phyloP scores from a whole-genome alignment of 768 basidiomycete species.

The Pholiota microspora region DNA sequence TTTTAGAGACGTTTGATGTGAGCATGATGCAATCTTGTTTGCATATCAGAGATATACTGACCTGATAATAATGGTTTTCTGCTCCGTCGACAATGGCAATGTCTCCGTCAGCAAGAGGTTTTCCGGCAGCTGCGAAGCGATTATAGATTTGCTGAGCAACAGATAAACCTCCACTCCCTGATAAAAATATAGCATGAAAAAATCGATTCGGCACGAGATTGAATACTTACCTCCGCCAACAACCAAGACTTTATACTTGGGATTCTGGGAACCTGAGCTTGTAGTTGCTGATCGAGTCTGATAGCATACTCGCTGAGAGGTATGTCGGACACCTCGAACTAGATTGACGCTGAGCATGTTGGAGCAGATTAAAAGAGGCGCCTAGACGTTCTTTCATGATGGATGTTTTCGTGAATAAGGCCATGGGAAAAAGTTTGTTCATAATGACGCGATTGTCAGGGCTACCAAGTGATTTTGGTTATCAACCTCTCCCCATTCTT shows the following conservation, averaged over 20 bases:
- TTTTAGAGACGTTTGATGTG: neutral
- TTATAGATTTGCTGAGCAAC: slow-evolving; percentile 88
- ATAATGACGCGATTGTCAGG: slow-evolving; percentile 17
- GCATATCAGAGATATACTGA: slow-evolving; percentile 24
- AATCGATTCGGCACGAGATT: neutral
- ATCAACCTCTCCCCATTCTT: neutral
- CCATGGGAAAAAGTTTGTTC: slow-evolving; percentile 5
- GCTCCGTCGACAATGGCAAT: slow-evolving; percentile 85
- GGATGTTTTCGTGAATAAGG: neutral
- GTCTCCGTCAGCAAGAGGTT: slow-evolving; percentile 67
- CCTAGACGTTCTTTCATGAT: neutral
- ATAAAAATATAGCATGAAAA: neutral
- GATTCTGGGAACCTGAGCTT: slow-evolving; percentile 20
- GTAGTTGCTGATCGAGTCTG: slow-evolving; percentile 34
- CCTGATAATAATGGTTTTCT: slow-evolving; percentile 84
- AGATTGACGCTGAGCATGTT: slow-evolving; percentile 16
- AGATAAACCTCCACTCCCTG: slow-evolving; percentile 80
- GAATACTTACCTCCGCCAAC: slow-evolving; percentile 75
- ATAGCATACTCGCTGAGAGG: slow-evolving; percentile 5
- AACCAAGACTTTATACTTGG: slow-evolving; percentile 78
- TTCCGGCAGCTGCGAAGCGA: slow-evolving; percentile 69
- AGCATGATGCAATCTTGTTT: neutral
- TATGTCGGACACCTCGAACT: slow-evolving; percentile 12
- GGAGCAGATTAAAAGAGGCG: slow-evolving; percentile 3
- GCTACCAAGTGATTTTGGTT: neutral